Percentiles rank a stretch among this genome's conserved stretches.
These are phyloP conservation scores for Maudiozyma pseudohumilis DNA, from an alignment of 805 yeast genomes.

Conservation along the genomic window DNA sequence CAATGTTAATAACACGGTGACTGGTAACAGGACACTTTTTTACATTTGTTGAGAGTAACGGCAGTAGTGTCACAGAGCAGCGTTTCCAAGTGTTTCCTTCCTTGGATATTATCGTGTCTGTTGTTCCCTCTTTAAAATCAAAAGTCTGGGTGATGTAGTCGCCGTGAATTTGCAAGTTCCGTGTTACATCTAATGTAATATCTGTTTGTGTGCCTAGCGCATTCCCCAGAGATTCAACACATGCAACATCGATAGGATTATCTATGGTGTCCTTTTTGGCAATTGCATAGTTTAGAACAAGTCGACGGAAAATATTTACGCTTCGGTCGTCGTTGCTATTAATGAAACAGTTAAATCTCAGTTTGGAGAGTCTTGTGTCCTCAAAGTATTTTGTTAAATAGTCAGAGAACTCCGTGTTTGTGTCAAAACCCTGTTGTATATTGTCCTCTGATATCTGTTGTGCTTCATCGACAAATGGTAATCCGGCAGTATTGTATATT, in stretches of 20 bases:
- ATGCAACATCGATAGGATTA: slow-evolving; percentile 22
- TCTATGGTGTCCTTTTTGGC: slow-evolving; percentile 11
- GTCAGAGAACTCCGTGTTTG: slow-evolving; percentile 11
- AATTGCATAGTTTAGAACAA: slow-evolving; percentile 22
- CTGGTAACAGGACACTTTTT: slow-evolving; percentile 31
- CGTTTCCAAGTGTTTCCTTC: slow-evolving; percentile 30
- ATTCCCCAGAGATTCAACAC: slow-evolving; percentile 15
- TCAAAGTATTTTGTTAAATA: slow-evolving; percentile 15
- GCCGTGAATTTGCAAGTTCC: slow-evolving; percentile 15
- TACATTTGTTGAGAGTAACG: slow-evolving; percentile 28
- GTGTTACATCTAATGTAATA: slow-evolving; percentile 5
- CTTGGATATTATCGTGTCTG: slow-evolving; percentile 17
- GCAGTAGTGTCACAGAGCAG: slow-evolving; percentile 32
- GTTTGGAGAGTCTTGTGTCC: slow-evolving; percentile 11
- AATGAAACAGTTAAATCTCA: slow-evolving; percentile 18
- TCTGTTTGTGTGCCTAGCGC: slow-evolving; percentile 5
- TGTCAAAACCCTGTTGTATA: slow-evolving; percentile 5
- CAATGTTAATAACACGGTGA: slow-evolving; percentile 23
- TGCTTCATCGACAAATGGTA: slow-evolving; percentile 9
- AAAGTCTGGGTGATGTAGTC: slow-evolving; percentile 25
- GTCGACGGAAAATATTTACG: slow-evolving; percentile 15
- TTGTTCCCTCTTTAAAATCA: slow-evolving; percentile 6
- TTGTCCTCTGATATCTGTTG: neutral
- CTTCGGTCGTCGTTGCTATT: slow-evolving; percentile 7
- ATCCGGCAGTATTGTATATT: slow-evolving; percentile 14